Conservation (phyloP, 208 protist species). For the Novymonas esmeraldas region DNA sequence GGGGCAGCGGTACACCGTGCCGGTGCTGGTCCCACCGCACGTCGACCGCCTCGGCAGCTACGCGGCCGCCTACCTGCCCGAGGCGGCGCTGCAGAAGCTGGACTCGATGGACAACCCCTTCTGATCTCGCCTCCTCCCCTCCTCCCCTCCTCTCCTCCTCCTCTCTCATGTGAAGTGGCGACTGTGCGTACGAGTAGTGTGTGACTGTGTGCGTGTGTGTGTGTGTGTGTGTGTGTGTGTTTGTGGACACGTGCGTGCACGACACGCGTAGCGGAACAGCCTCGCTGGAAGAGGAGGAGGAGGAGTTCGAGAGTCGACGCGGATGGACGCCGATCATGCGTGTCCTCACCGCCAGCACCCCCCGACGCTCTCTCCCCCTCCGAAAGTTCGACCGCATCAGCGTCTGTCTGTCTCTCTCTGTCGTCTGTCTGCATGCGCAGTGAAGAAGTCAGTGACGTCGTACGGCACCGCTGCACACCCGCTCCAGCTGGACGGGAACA, state of each 20-base stretch:
- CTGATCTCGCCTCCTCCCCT: no score
- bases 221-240: not conserved
- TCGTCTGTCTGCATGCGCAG: not conserved
- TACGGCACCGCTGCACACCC: no score
- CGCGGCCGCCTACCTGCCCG: constrained; percentile 29
- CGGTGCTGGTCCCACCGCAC: constrained; percentile 52
- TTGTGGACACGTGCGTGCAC: not conserved
- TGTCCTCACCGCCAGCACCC: not conserved
- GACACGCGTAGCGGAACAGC: no score
- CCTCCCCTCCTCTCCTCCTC: no score
- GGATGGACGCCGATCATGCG: no score
- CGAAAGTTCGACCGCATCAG: not conserved
- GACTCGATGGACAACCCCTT: constrained; percentile 33
- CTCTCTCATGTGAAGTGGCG: no score
- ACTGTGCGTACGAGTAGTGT: no score
- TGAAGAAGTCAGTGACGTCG: no score
- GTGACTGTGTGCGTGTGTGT: not conserved
- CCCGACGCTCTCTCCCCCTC: not conserved
- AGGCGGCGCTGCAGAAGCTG: constrained; percentile 30
- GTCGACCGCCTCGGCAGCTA: constrained; percentile 43
- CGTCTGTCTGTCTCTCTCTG: constrained; percentile 14
- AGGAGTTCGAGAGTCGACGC: no score
- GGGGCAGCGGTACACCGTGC: constrained; percentile 18
- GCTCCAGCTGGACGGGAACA: no score
- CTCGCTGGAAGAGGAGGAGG: no score